Evolutionary conservation across 148 eudicot genomes (phyloP).

Genomic region (Tetragonia tetragonoides): DNA sequence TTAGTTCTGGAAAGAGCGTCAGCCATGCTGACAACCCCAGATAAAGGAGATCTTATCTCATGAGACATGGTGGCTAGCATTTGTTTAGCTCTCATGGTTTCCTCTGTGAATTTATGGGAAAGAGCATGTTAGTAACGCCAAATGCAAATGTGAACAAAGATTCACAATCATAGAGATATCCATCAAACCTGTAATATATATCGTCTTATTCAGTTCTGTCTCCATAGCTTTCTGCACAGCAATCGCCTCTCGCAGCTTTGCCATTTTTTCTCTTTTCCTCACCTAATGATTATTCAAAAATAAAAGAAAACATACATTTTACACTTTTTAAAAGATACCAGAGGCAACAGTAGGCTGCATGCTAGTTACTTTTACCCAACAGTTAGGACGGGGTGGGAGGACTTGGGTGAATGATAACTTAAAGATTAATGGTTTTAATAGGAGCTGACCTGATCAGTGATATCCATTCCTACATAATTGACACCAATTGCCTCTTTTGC

Average conservation of each 20-base stretch:
- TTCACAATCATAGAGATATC: conserved; percentile 2
- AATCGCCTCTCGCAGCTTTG: conserved; percentile 78
- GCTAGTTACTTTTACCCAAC: no score
- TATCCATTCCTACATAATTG: conserved; percentile 92
- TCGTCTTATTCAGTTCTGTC: conserved; percentile 86
- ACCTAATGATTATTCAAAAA: conserved; percentile 44
- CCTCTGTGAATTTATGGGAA: conserved; percentile 51
- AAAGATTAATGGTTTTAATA: conserved; percentile 2
- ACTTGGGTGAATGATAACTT: no score
- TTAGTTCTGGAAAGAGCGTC: conserved; percentile 74
- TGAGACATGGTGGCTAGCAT: conserved; percentile 98
- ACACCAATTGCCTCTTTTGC: conserved; percentile 87
- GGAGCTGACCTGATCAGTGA: conserved; percentile 81
- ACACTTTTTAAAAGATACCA: neutral
- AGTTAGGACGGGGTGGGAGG: no score
- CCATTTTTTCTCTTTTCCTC: conserved; percentile 87
- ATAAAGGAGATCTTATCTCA: conserved; percentile 90
- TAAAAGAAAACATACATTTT: no score
- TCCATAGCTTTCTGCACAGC: conserved; percentile 96
- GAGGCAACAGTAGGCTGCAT: neutral
- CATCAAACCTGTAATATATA: conserved; percentile 72
- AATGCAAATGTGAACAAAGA: conserved; percentile 9
- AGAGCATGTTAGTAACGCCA: neutral
- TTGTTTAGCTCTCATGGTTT: conserved; percentile 93
- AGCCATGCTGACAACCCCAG: conserved; percentile 93